phyloP scores from a whole-genome alignment of 495 filamentous ascomycete genomes.

The Penicillium bialowiezense region DNA sequence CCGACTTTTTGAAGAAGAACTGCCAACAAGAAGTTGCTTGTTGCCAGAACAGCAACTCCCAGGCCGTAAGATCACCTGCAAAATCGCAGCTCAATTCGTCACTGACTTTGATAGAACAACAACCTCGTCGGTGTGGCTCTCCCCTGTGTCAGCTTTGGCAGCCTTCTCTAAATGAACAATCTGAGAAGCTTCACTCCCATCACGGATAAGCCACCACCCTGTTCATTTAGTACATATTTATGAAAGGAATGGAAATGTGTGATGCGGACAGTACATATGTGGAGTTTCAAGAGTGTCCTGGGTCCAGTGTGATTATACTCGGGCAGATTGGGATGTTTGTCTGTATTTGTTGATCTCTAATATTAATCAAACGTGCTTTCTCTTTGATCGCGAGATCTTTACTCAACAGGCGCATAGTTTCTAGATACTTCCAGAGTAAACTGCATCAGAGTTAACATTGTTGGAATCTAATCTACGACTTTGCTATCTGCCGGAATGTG shows the following conservation, averaged over 20 bases:
- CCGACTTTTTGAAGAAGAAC: constrained; percentile 37
- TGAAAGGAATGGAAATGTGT: too few species aligned
- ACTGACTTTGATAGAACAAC: constrained; percentile 15
- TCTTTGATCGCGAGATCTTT: too few species aligned
- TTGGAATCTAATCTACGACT: neutral
- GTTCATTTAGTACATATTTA: too few species aligned
- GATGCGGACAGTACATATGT: too few species aligned
- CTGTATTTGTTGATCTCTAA: too few species aligned
- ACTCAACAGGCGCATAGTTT: too few species aligned
- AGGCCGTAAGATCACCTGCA: constrained; percentile 22
- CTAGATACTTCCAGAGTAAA: neutral
- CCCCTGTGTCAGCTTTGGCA: constrained; percentile 42
- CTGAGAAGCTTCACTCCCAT: neutral
- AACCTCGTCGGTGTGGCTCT: constrained; percentile 43
- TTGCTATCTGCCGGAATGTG: neutral
- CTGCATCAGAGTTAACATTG: too few species aligned
- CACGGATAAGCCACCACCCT: too few species aligned
- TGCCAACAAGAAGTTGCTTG: constrained; percentile 50
- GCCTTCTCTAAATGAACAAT: constrained; percentile 34
- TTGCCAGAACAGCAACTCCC: constrained; percentile 37
- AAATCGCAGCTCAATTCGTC: neutral
- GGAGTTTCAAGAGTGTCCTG: too few species aligned
- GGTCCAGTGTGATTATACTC: too few species aligned
- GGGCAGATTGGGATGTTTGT: too few species aligned
- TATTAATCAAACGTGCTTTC: too few species aligned